These are phyloP conservation scores for Bacterosira constricta DNA, from an alignment of 108 stramenopile species.

Conservation along the genomic window DNA sequence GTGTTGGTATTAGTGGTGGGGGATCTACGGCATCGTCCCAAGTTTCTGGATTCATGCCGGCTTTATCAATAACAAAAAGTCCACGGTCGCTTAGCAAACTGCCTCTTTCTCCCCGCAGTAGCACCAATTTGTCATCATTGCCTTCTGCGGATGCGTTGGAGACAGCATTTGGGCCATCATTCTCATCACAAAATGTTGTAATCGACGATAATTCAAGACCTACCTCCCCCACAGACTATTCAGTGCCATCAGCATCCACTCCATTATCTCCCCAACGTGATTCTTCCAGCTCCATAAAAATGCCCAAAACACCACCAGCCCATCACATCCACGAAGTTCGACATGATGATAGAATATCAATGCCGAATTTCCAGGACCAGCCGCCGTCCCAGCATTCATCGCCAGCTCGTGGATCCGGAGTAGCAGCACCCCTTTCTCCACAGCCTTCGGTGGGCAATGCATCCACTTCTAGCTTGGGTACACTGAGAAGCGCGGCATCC, in stretches of 20 bases:
- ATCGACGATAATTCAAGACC: constrained; percentile 21
- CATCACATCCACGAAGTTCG: constrained; percentile 14
- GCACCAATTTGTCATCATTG: constrained; percentile 3
- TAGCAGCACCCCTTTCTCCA: constrained; percentile 40
- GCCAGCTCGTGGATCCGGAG: constrained; percentile 5
- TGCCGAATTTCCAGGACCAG: constrained; percentile 19
- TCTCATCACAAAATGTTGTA: constrained; percentile 48
- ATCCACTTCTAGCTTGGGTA: constrained; percentile 41
- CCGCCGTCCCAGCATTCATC: constrained; percentile 41
- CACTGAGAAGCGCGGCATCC: constrained; percentile 45
- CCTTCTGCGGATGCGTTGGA: constrained; percentile 54
- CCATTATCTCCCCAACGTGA: constrained; percentile 43
- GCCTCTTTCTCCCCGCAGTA: constrained; percentile 36
- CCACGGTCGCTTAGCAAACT: constrained; percentile 31
- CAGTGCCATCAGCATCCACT: background rate
- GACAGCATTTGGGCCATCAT: constrained; percentile 56
- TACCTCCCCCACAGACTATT: constrained; percentile 23
- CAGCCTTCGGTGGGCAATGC: constrained; percentile 33
- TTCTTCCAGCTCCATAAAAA: background rate
- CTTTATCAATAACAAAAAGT: constrained; percentile 28
- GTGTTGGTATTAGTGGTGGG: background rate
- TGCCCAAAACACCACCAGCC: constrained; percentile 45
- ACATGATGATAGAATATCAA: constrained; percentile 14
- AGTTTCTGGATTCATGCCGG: background rate
- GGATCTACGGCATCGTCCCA: constrained; percentile 10